Conservation (phyloP, 139 green algal genomes). For the Closterium sp. region DNA sequence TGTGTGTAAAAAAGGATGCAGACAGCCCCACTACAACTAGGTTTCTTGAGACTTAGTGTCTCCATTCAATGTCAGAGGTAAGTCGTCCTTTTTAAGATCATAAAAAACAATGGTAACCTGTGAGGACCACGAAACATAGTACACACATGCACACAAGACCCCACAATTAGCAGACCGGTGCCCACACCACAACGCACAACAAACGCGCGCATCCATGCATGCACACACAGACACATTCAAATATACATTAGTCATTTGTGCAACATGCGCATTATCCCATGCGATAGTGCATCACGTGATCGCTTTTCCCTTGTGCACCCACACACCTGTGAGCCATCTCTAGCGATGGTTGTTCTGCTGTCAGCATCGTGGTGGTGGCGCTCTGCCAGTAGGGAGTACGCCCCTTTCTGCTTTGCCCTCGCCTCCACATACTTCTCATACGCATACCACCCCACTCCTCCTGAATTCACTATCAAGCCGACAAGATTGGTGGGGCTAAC, state of each 20-base stretch:
- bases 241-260: too few relatives aligned
- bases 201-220: too few relatives aligned
- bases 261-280: too few relatives aligned
- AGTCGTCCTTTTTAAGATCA: background rate
- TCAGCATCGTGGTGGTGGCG: background rate
- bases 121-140: background rate
- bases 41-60: background rate
- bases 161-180: background rate
- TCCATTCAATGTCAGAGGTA: background rate
- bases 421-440: conserved; percentile 61
- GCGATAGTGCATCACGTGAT: too few relatives aligned
- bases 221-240: background rate
- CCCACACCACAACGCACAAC: background rate
- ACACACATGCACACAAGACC: background rate
- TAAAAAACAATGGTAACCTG: background rate
- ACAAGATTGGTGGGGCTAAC: conserved; percentile 46
- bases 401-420: background rate
- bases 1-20: too few relatives aligned
- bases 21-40: too few relatives aligned
- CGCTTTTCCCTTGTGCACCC: background rate
- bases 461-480: conserved; percentile 54
- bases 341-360: background rate
- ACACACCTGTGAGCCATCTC: conserved; percentile 45
- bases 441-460: conserved; percentile 59
- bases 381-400: background rate